Base-by-base conservation (phyloP, 345 rosid genomes). In the Syzygium grande region DNA sequence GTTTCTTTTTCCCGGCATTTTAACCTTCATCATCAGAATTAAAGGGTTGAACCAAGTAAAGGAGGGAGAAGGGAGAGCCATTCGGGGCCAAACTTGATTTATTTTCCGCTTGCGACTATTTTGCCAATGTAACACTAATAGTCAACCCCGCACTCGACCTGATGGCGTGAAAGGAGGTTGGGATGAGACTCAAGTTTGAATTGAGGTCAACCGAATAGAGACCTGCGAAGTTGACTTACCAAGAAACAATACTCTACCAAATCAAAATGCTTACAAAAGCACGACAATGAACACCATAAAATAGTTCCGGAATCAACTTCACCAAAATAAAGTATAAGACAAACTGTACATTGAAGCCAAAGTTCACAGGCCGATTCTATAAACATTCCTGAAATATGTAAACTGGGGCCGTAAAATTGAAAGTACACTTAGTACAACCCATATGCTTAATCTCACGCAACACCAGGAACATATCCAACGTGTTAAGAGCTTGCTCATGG, bases 1-100 rank as follows among this genome's bases (percentile, higher is more conserved):
- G 94, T 61, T 52, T 87, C 90, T 84, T 51, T 86, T 92, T 92
- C 54, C 34, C 22, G 0, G 91, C 90, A 46, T 88, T 87, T 84
- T 87, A 89, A 85, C 86, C 86, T 89, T 91, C 92, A 29, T 52
- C 89, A 46, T 15, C 87, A 8, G 52, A 53, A 68, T 89, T 87
- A 27, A 56, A 9, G 10, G 27, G 12, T 10, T 10, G n/a, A 56
- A 9, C 61, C n/a, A 8, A 56, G 61, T 22, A 56, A 22, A 22
- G 12, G 61, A 56, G 61, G 22, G 6, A 56, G 12, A 56, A 23
- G n/a, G 61, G 13, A 56, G n/a, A 23, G n/a, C 11, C 17, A 34
- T 0, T 63, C 3, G 0, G 9, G 5, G 11, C 22, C 30, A 65
- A 65, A 65, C 30, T 19, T 30, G 43, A 1, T n/a, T 19, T n/a